A percentile compares a stretch with the other conserved stretches of the same genome.
These are phyloP conservation scores for Areca catechu DNA, from an alignment of 176 grass and related monocot species.

Conservation along the genomic window DNA sequence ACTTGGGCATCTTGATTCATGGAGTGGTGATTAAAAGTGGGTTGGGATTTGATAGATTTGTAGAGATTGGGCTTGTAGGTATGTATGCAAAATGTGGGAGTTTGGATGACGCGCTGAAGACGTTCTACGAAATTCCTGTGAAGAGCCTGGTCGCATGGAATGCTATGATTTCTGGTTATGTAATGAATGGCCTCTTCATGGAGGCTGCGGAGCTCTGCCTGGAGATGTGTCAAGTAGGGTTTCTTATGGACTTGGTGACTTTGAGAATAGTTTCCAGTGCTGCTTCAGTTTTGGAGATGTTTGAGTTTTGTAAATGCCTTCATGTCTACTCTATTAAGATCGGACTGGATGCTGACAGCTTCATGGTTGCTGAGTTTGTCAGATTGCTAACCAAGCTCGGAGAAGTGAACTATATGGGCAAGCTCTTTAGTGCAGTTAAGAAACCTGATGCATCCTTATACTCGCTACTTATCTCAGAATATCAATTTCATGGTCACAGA, in stretches of 20 bases:
- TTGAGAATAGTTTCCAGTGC: slow-evolving; percentile 49
- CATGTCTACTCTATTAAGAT: slow-evolving; percentile 78
- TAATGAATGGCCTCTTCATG: slow-evolving; percentile 35
- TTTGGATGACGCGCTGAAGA: slow-evolving; percentile 37
- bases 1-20: slow-evolving; percentile 68
- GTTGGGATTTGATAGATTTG: slow-evolving; percentile 51
- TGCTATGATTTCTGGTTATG: slow-evolving; percentile 70
- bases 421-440: slow-evolving; percentile 52
- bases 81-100: slow-evolving; percentile 80
- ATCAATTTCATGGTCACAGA: slow-evolving; percentile 51
- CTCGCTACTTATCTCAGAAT: slow-evolving; percentile 61
- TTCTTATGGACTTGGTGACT: slow-evolving; percentile 65
- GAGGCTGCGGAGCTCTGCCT: slow-evolving; percentile 43
- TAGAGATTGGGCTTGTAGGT: slow-evolving; percentile 71
- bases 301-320: slow-evolving; percentile 57
- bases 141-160: slow-evolving; percentile 79
- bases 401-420: slow-evolving; percentile 50
- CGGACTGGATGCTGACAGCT: slow-evolving; percentile 53
- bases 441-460: slow-evolving; percentile 48
- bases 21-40: slow-evolving; percentile 54
- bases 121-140: slow-evolving; percentile 68
- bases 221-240: slow-evolving; percentile 65
- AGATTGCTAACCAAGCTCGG: slow-evolving; percentile 52
- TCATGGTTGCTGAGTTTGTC: slow-evolving; percentile 63
- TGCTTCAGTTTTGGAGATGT: slow-evolving; percentile 39